Evolutionary conservation across 2,329 filamentous ascomycete species (phyloP), one percentile per base, ranked within the genome.

Genomic region (Shiraia sp.): DNA sequence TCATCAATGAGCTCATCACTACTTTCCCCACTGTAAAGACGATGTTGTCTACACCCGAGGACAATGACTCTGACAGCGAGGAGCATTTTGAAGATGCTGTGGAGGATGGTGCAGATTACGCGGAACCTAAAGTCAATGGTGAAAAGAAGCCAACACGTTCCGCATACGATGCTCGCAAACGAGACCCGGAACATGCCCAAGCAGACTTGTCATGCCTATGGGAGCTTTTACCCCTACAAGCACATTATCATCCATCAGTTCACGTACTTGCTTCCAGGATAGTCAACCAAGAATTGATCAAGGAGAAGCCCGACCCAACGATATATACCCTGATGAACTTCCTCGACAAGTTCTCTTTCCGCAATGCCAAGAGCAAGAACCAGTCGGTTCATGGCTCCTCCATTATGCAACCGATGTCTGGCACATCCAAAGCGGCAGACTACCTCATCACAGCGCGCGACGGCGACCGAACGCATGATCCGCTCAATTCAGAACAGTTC

Each of bases 321-420:
- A 85, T 90, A 43, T 92, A 97, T 68, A 93, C 89, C 1, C 80
- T 99, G 34, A 93, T 93, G 62, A 87, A 95, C 68, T 99, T 99
- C 78, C 78, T 99, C 43, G 93, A 99, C 72, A 91, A 95, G 57
- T 99, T 99, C 69, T 90, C 96, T n/a, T 99, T 97, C 78, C 86
- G 89, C 55, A 96, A 93, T 59, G 85, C 92, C 48, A 96, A 96
- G 76, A 76, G 83, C 3, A 80, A 76, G 51, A 54, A 65, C 4
- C 55, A 79, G 12, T 67, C 76, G 23, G 77, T 82, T 22, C 87
- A 88, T 51, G 95, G 95, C 35, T 79, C 81, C 19, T 96, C 90
- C 17, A 95, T 99, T 69, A 99, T 99, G 93, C 93, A 99, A 70
- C 93, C 95, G 27, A 81, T 96, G 61, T 79, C 81, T 37, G 82